Evolutionary conservation across 139 green algal species (phyloP).

Genomic region (Microglena sp.): DNA sequence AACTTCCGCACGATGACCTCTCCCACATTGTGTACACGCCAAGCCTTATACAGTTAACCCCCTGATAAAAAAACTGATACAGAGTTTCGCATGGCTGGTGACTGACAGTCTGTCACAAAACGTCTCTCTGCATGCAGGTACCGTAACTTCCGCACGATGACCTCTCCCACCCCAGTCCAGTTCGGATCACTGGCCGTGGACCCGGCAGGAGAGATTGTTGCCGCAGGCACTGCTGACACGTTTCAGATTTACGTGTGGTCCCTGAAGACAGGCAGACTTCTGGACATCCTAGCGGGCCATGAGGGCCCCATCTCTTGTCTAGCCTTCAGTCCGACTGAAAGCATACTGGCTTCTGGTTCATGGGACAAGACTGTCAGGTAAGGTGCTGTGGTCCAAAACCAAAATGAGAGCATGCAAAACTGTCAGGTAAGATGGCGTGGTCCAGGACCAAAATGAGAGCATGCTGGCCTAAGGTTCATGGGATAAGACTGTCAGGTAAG

Average conservation of each 20-base stretch:
- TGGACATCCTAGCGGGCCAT: conserved; percentile 87
- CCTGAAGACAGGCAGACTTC: conserved; percentile 66
- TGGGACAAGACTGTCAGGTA: conserved; percentile 76
- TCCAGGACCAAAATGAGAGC: too few relatives aligned
- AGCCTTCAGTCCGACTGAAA: conserved; percentile 59
- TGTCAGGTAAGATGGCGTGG: too few relatives aligned
- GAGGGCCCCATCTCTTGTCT: conserved; percentile 81
- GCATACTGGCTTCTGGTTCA: conserved; percentile 65
- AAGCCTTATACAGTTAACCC: too few relatives aligned
- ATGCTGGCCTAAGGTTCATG: conserved; percentile 78
- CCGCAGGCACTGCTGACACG: conserved; percentile 71
- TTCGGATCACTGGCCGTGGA: conserved; percentile 82
- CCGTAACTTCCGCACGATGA: conserved; percentile 94
- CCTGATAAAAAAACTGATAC: too few relatives aligned
- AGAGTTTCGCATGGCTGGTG: too few relatives aligned
- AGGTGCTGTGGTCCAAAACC: not conserved
- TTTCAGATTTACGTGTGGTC: conserved; percentile 50
- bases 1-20: conserved; percentile 11
- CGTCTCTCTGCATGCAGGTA: conserved; percentile 43
- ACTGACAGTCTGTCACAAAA: too few relatives aligned
- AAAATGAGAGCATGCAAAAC: too few relatives aligned
- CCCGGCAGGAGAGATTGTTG: conserved; percentile 75
- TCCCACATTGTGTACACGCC: too few relatives aligned
- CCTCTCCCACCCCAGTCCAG: conserved; percentile 67
- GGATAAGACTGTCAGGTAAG: conserved; percentile 62